These are phyloP conservation scores for Elsinoe batatas DNA, from an alignment of 2,329 filamentous ascomycete species.

Conservation along the genomic window DNA sequence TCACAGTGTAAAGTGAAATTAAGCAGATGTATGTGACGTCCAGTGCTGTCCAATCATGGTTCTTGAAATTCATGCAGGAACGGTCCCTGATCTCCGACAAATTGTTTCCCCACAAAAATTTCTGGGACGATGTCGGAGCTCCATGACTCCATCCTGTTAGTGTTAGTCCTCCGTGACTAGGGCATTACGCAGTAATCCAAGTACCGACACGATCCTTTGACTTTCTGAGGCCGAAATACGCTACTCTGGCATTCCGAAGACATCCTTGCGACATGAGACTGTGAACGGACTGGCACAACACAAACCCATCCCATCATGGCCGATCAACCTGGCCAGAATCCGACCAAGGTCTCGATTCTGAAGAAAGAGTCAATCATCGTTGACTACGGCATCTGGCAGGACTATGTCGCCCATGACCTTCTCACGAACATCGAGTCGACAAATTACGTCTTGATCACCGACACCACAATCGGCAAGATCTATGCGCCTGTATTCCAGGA, in stretches of 20 bases:
- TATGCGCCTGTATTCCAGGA: constrained; percentile 72
- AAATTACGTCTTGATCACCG: constrained; percentile 93
- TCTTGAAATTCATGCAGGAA: constrained; percentile 6
- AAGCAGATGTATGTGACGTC: too few relatives aligned
- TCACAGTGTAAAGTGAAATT: background rate
- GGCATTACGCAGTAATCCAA: background rate
- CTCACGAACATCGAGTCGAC: constrained; percentile 68
- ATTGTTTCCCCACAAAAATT: constrained; percentile 13
- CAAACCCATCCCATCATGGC: background rate
- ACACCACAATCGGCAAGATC: constrained; percentile 75
- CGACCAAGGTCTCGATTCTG: constrained; percentile 66
- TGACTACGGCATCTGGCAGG: constrained; percentile 81
- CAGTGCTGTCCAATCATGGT: too few relatives aligned
- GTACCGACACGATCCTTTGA: too few relatives aligned
- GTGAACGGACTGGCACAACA: background rate
- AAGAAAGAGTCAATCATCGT: constrained; percentile 85
- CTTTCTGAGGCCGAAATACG: too few relatives aligned
- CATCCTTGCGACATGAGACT: background rate
- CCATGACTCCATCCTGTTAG: constrained; percentile 7
- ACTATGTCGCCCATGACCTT: constrained; percentile 72
- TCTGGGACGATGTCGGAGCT: constrained; percentile 13
- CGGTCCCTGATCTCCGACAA: background rate
- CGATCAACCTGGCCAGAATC: background rate
- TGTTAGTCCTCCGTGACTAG: too few relatives aligned
- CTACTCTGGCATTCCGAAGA: too few relatives aligned